Base-by-base conservation (phyloP, 2,329 filamentous ascomycete genomes). In the Amphichorda felina region DNA sequence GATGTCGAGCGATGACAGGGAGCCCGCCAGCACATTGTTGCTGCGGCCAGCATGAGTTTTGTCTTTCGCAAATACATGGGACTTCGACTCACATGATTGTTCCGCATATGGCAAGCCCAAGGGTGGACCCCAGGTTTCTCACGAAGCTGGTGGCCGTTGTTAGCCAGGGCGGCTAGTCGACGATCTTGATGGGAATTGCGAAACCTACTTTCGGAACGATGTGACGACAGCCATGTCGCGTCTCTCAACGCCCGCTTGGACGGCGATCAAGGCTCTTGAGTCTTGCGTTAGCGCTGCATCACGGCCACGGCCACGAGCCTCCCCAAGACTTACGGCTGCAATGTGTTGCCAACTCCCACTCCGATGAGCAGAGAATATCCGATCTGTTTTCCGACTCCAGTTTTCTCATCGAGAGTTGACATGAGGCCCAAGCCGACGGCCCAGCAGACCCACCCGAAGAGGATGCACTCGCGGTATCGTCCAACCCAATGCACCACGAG, bases 191-290 rank as follows among this genome's bases (percentile, higher is more conserved):
- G n/a, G n/a, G n/a, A n/a, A n/a, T n/a, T n/a, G n/a, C 15, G 17
- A 6, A 5, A 45, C 56, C 43, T 43, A 61, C 59, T 63, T 63
- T 36, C 60, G 46, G 32, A 62, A 63, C 4, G 58, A 61, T n/a
- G 58, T 63, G 4, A 61, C 58, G 26, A 62, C 51, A 3, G 60
- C 60, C 59, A 63, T 63, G 24, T 63, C 58, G 3, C 53, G 47
- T 29, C 59, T 47, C 62, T 72, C 65, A 46, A 78, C 55, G 52
- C 74, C 46, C 55, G 70, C 53, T 57, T 78, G 61, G 57, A 76
- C 55, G 53, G 72, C 53, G 62, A 79, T 60, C 26, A 63, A 42
- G n/a, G 60, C 52, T 13, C 59, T 60, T 14, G 15, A 11, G 5
- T 13, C 8, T 13, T 36, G n/a, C n/a, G n/a, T n/a, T n/a, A n/a